These are phyloP conservation scores for Onygena corvina DNA, from an alignment of 2,329 filamentous ascomycete genomes.

Conservation along the genomic window DNA sequence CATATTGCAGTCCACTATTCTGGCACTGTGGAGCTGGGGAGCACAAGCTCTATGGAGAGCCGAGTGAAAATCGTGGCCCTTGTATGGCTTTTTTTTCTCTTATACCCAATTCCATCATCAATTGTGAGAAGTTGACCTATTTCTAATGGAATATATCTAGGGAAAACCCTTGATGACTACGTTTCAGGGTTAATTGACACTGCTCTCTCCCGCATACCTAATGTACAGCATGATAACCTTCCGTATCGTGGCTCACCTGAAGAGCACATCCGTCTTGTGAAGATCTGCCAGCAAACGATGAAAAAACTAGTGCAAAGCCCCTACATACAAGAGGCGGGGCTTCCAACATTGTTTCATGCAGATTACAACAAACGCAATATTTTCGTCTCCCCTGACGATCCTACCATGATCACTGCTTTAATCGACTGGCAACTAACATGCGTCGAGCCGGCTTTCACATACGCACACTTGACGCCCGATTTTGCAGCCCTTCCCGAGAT, in stretches of 20 bases:
- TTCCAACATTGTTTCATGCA: conserved; percentile 21
- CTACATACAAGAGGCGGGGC: conserved; percentile 15
- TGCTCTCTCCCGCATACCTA: conserved; percentile 12
- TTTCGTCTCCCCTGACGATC: conserved; percentile 23
- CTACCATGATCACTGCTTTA: conserved; percentile 22
- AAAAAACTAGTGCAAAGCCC: too few species aligned
- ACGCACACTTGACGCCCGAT: conserved; percentile 18
- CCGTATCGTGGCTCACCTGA: conserved; percentile 14
- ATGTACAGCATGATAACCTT: conserved; percentile 6
- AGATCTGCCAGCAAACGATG: conserved; percentile 17
- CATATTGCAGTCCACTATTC: conserved; percentile 21
- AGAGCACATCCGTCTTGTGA: conserved; percentile 13
- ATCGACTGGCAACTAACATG: conserved; percentile 28
- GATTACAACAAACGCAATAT: conserved; percentile 28
- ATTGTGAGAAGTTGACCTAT: not conserved
- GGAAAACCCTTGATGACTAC: conserved; percentile 10
- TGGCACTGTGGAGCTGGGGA: conserved; percentile 16
- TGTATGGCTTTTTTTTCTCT: conserved; percentile 10
- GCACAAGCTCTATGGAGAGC: conserved; percentile 9
- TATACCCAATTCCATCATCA: not conserved
- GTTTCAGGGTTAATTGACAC: conserved; percentile 14
- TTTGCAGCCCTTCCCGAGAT: conserved; percentile 18
- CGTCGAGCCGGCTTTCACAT: conserved; percentile 22
- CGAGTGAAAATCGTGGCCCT: conserved; percentile 12
- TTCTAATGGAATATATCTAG: not conserved